Conservation (phyloP, 768 basidiomycete genomes). For the Amanita inopinata region DNA sequence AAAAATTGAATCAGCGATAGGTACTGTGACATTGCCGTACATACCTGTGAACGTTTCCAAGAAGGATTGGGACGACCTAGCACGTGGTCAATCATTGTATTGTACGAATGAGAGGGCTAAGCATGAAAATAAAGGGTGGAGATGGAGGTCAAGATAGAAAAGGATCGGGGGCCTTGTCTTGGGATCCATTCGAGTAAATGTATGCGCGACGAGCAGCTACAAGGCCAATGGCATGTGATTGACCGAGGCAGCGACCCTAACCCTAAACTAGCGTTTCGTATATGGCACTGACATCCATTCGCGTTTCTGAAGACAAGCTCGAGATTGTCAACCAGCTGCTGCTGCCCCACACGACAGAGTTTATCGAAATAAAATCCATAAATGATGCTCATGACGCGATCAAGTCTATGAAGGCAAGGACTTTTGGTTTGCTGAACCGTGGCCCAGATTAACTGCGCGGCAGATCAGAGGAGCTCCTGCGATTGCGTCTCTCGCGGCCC, state of each 20-base stretch:
- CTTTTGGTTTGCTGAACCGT: slow-evolving; percentile 5
- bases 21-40: slow-evolving; percentile 12
- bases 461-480: slow-evolving; percentile 85
- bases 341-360: slow-evolving; percentile 66
- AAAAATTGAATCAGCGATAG: background rate
- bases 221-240: slow-evolving; percentile 21
- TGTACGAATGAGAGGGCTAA: background rate
- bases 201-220: no score
- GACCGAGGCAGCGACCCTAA: slow-evolving; percentile 16
- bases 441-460: slow-evolving; percentile 4
- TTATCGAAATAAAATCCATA: slow-evolving; percentile 54
- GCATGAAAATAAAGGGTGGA: slow-evolving; percentile 6
- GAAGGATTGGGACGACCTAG: slow-evolving; percentile 78
- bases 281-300: slow-evolving; percentile 30
- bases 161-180: no score
- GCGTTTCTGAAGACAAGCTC: slow-evolving; percentile 33
- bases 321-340: slow-evolving; percentile 90
- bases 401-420: slow-evolving; percentile 81
- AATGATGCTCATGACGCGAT: slow-evolving; percentile 90
- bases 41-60: slow-evolving; percentile 83
- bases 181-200: no score
- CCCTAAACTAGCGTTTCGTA: slow-evolving; percentile 1
- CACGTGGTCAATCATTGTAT: slow-evolving; percentile 85
- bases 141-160: no score
- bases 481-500: slow-evolving; percentile 85